Evolutionary conservation across 78 protist species (phyloP).

Genomic region (Dictyostelium discoideum): DNA sequence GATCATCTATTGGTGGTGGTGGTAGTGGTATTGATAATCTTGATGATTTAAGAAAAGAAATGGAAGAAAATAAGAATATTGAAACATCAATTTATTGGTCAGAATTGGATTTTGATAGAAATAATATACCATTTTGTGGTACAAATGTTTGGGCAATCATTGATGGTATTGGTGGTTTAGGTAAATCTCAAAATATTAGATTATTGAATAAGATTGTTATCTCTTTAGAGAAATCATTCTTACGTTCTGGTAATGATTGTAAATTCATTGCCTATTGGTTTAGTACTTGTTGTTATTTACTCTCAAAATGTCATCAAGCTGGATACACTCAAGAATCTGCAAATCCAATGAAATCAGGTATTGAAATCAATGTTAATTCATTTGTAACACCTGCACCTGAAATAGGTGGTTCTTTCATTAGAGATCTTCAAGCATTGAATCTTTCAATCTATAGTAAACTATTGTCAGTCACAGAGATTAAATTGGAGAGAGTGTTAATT

Average conservation of each 20-base stretch:
- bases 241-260: conserved; percentile 71
- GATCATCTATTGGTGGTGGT: neutral
- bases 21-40: neutral
- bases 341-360: conserved; percentile 46
- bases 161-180: conserved; percentile 53
- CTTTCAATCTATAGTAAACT: conserved; percentile 47
- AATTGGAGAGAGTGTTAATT: conserved; percentile 56
- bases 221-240: conserved; percentile 24
- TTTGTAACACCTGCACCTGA: conserved; percentile 46
- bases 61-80: conserved; percentile 57
- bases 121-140: conserved; percentile 52
- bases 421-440: conserved; percentile 50
- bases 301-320: conserved; percentile 52
- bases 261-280: conserved; percentile 74
- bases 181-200: conserved; percentile 13
- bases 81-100: conserved; percentile 64
- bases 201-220: conserved; percentile 17
- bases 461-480: conserved; percentile 37
- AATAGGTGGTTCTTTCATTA: conserved; percentile 55
- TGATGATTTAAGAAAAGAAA: conserved; percentile 21
- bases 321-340: conserved; percentile 31
- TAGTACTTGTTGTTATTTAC: conserved; percentile 33
- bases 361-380: conserved; percentile 30
- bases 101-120: conserved; percentile 57
- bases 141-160: conserved; percentile 55